Evolutionary conservation across 306 rosid species (phyloP).

Genomic region (Citrullus mucosospermus): DNA sequence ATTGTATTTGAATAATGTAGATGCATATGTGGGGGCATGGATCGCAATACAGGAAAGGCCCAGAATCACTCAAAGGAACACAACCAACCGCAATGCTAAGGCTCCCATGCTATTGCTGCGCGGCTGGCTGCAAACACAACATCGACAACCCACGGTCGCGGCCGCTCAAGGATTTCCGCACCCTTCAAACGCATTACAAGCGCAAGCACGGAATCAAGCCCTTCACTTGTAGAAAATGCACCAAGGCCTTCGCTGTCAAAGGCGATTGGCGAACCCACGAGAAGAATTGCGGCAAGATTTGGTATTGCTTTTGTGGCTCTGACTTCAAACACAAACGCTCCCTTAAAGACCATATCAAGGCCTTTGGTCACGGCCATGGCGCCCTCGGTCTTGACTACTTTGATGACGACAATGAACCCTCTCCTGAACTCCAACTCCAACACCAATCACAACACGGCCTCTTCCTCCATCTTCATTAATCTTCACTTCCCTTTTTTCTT

Average conservation of each 20-base stretch:
- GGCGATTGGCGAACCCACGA: constrained; percentile 73
- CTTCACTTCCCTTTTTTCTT: no score
- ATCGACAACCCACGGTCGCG: constrained; percentile 47
- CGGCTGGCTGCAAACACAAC: constrained; percentile 52
- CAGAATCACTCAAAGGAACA: constrained; percentile 48
- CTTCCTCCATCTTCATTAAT: background rate
- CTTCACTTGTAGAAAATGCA: constrained; percentile 40
- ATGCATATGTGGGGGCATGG: constrained; percentile 91
- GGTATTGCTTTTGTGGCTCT: constrained; percentile 62
- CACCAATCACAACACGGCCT: constrained; percentile 6
- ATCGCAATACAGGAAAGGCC: constrained; percentile 57
- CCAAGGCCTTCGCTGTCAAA: constrained; percentile 47
- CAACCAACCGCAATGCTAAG: constrained; percentile 46
- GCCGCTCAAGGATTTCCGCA: constrained; percentile 55
- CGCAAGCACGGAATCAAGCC: constrained; percentile 58
- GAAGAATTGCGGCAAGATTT: constrained; percentile 52
- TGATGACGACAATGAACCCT: constrained; percentile 44
- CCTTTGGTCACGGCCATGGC: constrained; percentile 53
- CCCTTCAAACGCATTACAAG: constrained; percentile 61
- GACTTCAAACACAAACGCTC: constrained; percentile 67
- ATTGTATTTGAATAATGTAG: constrained; percentile 7
- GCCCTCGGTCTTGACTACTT: constrained; percentile 22
- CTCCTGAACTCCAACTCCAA: constrained; percentile 38
- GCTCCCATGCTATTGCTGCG: constrained; percentile 61
- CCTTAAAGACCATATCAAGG: constrained; percentile 46